Evolutionary conservation across 176 grass and related monocot genomes (phyloP).

Genomic region (Triticum timopheevii): DNA sequence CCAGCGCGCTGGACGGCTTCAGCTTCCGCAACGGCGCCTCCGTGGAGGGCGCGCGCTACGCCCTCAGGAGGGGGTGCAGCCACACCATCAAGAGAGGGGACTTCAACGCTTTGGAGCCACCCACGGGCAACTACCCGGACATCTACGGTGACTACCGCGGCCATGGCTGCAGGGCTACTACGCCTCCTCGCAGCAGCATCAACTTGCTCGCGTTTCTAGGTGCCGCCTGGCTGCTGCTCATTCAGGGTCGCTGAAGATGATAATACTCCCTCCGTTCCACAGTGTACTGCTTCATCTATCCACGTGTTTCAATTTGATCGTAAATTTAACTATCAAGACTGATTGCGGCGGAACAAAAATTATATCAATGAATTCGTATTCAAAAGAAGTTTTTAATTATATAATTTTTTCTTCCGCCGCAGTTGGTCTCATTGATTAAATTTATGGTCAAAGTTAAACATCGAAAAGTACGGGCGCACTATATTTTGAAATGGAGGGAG

Average conservation of each 20-base stretch:
- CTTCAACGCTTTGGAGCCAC: constrained; percentile 49
- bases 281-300: too few species aligned
- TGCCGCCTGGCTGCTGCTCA: constrained; percentile 23
- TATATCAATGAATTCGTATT: too few species aligned
- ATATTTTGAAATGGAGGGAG: too few species aligned
- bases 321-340: too few species aligned
- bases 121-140: constrained; percentile 35
- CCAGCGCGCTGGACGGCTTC: constrained; percentile 52
- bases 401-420: too few species aligned
- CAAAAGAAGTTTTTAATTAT: too few species aligned
- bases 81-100: constrained; percentile 51
- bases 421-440: too few species aligned
- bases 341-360: too few species aligned
- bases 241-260: neutral
- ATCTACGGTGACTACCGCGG: constrained; percentile 32
- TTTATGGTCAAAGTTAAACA: too few species aligned
- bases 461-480: too few species aligned
- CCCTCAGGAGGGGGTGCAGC: constrained; percentile 50
- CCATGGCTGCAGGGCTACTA: neutral
- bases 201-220: constrained; percentile 14
- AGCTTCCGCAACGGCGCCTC: constrained; percentile 61
- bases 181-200: neutral
- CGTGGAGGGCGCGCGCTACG: constrained; percentile 44
- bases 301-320: too few species aligned
- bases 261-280: too few species aligned